Base-by-base conservation (phyloP, 148 eudicot species). In the Pouteria glomerata region DNA sequence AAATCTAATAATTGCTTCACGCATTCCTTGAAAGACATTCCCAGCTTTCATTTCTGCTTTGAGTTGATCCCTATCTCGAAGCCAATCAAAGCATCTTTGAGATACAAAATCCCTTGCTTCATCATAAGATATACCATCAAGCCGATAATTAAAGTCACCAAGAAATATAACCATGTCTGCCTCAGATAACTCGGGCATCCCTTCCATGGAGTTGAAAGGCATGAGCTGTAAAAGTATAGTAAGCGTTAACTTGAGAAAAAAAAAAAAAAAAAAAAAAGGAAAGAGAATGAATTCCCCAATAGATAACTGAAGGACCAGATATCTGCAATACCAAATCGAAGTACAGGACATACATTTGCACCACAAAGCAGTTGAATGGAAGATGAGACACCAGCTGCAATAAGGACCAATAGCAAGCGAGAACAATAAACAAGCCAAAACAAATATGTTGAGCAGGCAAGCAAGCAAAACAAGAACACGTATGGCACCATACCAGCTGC, bases 61-160 rank as follows among this genome's bases (percentile, higher is more conserved):
- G 30, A 95, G 91, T 77, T 95, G 99, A 84, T 95, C 99, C 81
- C 82, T 95, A 76, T 95, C 99, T 64, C 97, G 80, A 30, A 95
- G 89, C 98, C 99, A 95, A 51, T 95, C 99, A 21, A 95, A 95
- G 71, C 97, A 85, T 85, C 99, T 87, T 82, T 95, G 99, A 12
- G 99, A 95, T 64, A 95, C 97, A 72, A 95, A 86, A 63, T 95
- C 99, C 70, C 99, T 87, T 70, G 99, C 99, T 78, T 95, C 99
- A 71, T 95, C 99, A 77, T 95, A 95, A 39, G 99, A 88, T 82
- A 95, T 92, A 44, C 97, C 99, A 77, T 89, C 89, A 62, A 95
- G 97, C 34, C 97, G 94, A 75, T 95, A 95, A 73, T 95, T 95
- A 62, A 95, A 95, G 78, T 95, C 99, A 30, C 99, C 99, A 51